Base-by-base conservation (phyloP, 495 filamentous ascomycete genomes). In the Aspergillus leporis region DNA sequence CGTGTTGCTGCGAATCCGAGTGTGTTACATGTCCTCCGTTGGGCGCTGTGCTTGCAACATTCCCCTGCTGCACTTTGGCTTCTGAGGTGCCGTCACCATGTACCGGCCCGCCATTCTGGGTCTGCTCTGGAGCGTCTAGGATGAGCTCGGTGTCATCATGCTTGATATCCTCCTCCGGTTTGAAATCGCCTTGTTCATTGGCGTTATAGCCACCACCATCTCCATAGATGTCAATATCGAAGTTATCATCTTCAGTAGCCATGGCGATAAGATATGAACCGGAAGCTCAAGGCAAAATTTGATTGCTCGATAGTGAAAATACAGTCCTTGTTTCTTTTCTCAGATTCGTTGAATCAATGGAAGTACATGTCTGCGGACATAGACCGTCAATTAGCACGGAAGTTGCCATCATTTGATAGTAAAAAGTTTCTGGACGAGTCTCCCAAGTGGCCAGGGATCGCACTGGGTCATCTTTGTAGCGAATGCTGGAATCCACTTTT, bases 151-250 rank as follows among this genome's bases (percentile, higher is more conserved):
- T 31, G 53, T 78, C 77, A 58, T 81, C 79, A 40, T 84, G 74
- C 55, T 80, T 81, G 51, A 75, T 75, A 43, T 81, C 81, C 62
- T 78, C 76, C 59, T 81, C 79, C 47, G 82, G 71, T 51, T 80
- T 81, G 56, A 75, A 74, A 47, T 81, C 80, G 57, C 74, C 80
- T 25, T 80, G 73, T 25, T 80, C 77, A 48, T 75, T 76, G 54
- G 66, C 67, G 59, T 70, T 77, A 58, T 74, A 76, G 18, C 79
- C 73, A 57, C 82, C 81, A 55, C 87, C 86, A 70, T 97, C 90
- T 61, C 91, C 93, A 72, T 97, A 97, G 75, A 97, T 92, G 73
- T 98, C 95, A 82, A 97, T 96, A 71, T 98, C 94, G 81, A 97
- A 98, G 68, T 96, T 92, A 74, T 94, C 90, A 75, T 96, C 90